phyloP scores from a whole-genome alignment of 75 land plant genomes.

The Pinus taeda region DNA sequence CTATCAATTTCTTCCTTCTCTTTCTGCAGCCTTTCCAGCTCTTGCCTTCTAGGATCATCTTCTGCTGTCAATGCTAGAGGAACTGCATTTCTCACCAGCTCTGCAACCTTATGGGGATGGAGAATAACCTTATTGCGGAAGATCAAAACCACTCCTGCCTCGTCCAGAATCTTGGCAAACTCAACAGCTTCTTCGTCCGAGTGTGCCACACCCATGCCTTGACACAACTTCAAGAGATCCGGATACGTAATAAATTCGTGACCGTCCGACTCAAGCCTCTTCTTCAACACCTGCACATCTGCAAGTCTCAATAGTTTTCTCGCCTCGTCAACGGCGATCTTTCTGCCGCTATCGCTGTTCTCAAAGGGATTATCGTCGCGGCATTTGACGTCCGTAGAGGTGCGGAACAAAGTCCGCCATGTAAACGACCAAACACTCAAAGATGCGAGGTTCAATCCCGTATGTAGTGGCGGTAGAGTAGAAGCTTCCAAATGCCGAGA shows the following conservation, averaged over 20 bases:
- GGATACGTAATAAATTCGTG: constrained; percentile 45
- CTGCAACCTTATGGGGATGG: constrained; percentile 77
- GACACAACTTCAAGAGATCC: constrained; percentile 57
- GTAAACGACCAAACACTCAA: neutral
- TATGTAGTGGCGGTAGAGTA: neutral
- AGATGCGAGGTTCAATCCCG: neutral
- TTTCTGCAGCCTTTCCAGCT: constrained; percentile 40
- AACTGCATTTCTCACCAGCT: constrained; percentile 46
- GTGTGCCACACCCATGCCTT: constrained; percentile 57
- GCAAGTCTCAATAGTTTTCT: constrained; percentile 66
- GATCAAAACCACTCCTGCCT: constrained; percentile 75
- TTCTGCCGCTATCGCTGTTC: neutral
- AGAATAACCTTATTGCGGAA: constrained; percentile 77
- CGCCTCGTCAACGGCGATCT: constrained; percentile 47
- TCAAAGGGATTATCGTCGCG: neutral
- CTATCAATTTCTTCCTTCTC: constrained; percentile 58
- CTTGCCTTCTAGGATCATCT: constrained; percentile 51
- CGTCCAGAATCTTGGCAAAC: constrained; percentile 58
- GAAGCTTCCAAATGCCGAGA: neutral
- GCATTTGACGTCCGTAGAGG: neutral
- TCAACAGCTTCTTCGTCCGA: constrained; percentile 48
- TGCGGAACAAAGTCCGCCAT: neutral
- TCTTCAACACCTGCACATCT: constrained; percentile 63
- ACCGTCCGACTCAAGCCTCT: constrained; percentile 37
- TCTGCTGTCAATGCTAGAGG: constrained; percentile 47